Evolutionary conservation across 1,139 yeast species (phyloP).

Genomic region (Suhomyces panamericanus): DNA sequence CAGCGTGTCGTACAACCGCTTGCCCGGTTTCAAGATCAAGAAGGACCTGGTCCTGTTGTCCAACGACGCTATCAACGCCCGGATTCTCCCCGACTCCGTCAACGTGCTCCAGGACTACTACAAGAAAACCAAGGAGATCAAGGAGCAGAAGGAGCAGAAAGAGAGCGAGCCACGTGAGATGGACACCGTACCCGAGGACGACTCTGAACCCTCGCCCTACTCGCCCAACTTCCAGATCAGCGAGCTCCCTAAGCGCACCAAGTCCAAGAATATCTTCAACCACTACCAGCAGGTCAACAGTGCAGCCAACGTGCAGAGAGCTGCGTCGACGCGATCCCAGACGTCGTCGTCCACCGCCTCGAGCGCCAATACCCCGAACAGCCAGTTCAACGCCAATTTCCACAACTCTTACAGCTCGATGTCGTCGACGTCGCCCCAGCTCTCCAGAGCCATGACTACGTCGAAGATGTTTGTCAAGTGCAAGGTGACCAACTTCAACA

Average conservation of each 20-base stretch:
- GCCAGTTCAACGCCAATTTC: conserved; percentile 6
- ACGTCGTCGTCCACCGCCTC: conserved; percentile 4
- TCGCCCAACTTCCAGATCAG: conserved; percentile 1
- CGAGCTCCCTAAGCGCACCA: conserved; percentile 16
- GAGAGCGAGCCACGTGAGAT: conserved; percentile 4
- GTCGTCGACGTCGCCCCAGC: conserved; percentile 6
- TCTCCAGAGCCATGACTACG: conserved; percentile 7
- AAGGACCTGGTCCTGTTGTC: conserved; percentile 4
- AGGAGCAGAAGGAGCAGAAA: background rate
- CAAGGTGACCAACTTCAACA: conserved; percentile 30
- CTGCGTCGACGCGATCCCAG: conserved; percentile 10
- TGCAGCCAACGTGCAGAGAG: conserved; percentile 11
- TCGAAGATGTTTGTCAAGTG: conserved; percentile 24
- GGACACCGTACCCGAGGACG: conserved; percentile 12
- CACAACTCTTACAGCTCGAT: conserved; percentile 8
- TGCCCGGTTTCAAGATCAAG: conserved; percentile 24
- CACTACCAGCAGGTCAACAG: conserved; percentile 22
- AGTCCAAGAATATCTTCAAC: conserved; percentile 23
- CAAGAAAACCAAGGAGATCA: conserved; percentile 3
- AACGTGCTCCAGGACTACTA: conserved; percentile 18
- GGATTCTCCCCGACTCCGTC: conserved; percentile 19
- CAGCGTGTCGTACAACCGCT: conserved; percentile 21
- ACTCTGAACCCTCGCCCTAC: conserved; percentile 7
- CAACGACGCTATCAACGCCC: conserved; percentile 18
- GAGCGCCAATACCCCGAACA: conserved; percentile 9